These are phyloP conservation scores for Odontarrhena argentea DNA, from an alignment of 345 rosid genomes.

Conservation along the genomic window DNA sequence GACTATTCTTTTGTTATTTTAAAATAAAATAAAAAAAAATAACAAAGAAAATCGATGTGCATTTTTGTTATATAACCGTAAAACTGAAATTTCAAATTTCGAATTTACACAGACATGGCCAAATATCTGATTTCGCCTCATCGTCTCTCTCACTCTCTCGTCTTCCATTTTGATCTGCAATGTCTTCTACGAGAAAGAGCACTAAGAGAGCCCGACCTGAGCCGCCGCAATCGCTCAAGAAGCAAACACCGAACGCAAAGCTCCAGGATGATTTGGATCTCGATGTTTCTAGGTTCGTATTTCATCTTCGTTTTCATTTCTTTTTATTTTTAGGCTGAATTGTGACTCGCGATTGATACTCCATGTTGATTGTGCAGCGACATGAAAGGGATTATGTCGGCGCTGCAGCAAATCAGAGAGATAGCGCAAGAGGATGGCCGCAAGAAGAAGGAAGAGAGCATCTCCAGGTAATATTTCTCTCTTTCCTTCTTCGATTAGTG, in stretches of 20 bases:
- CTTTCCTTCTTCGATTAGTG: conserved; percentile 12
- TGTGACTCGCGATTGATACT: conserved; percentile 17
- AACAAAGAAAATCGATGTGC: too few species aligned
- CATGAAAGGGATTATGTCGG: conserved; percentile 78
- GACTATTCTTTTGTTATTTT: too few species aligned
- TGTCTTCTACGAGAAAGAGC: conserved; percentile 40
- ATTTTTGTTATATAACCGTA: too few species aligned
- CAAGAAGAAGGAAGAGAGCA: conserved; percentile 85
- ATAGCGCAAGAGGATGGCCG: conserved; percentile 75
- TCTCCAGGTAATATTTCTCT: conserved; percentile 58
- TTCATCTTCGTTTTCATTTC: neutral
- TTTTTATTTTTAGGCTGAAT: neutral
- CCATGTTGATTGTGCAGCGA: conserved; percentile 56
- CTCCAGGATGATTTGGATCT: conserved; percentile 57
- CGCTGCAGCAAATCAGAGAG: conserved; percentile 74
- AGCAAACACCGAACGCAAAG: conserved; percentile 46
- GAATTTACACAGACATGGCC: neutral
- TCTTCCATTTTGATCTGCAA: conserved; percentile 12
- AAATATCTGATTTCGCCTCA: conserved; percentile 17
- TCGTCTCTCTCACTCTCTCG: conserved; percentile 22
- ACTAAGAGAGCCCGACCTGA: conserved; percentile 39
- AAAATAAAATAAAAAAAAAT: too few species aligned
- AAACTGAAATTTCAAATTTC: conserved; percentile 19
- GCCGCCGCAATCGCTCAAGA: conserved; percentile 43
- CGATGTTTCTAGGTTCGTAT: conserved; percentile 60